Percentiles rank a stretch among this genome's conserved stretches.
Evolutionary conservation across 1,284 basidiomycete genomes (phyloP).

Genomic region (Trametes polyzona): DNA sequence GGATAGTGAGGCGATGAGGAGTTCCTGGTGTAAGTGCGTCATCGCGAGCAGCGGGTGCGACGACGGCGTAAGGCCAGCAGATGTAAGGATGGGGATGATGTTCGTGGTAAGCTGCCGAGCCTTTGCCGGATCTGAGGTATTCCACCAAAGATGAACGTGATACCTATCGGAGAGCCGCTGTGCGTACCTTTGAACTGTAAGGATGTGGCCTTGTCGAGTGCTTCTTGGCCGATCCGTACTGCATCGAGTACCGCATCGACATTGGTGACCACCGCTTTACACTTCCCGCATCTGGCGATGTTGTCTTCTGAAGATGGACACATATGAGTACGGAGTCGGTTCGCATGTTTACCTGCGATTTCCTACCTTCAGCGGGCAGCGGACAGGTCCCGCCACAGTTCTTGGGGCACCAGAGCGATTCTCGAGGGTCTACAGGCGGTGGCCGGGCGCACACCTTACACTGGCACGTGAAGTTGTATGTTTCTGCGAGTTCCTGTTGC

Average conservation of each 20-base stretch:
- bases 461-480: constrained; percentile 82
- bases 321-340: not conserved
- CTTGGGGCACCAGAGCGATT: constrained; percentile 68
- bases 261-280: constrained; percentile 53
- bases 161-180: too few relatives aligned
- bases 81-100: constrained; percentile 62
- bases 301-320: constrained; percentile 42
- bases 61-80: constrained; percentile 58
- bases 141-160: not conserved
- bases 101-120: constrained; percentile 66
- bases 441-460: constrained; percentile 61
- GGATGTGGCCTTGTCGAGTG: constrained; percentile 67
- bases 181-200: constrained; percentile 58
- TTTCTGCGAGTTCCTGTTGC: constrained; percentile 62
- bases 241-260: constrained; percentile 62
- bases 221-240: constrained; percentile 67
- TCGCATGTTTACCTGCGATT: not conserved
- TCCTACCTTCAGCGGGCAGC: constrained; percentile 58
- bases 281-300: constrained; percentile 59
- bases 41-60: constrained; percentile 81
- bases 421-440: constrained; percentile 63
- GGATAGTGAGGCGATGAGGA: constrained; percentile 60
- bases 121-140: constrained; percentile 53
- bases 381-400: constrained; percentile 64
- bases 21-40: constrained; percentile 66